Evolutionary conservation across 2,329 filamentous ascomycete species (phyloP).

Genomic region (Tolypocladium paradoxum): DNA sequence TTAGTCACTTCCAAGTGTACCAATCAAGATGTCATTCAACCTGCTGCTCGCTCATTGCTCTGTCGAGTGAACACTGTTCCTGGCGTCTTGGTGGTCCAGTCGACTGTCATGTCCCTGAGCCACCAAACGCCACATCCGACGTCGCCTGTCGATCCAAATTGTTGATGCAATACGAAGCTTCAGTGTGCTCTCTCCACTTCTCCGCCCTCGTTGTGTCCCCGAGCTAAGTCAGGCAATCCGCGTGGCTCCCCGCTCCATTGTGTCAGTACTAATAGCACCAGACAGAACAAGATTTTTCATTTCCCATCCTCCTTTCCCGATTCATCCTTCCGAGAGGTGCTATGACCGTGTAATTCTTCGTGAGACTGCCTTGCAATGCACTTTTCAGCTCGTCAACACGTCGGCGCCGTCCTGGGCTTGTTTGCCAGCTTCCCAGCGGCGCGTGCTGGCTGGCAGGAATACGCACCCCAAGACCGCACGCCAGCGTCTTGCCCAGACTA

Average conservation of each 20-base stretch:
- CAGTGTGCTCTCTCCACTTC: too few relatives aligned
- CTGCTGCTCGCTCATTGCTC: too few relatives aligned
- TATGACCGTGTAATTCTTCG: too few relatives aligned
- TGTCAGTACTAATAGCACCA: neutral
- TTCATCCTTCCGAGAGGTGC: too few relatives aligned
- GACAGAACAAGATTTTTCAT: too few relatives aligned
- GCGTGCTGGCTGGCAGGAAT: neutral
- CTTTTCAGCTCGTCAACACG: neutral
- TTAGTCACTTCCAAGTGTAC: too few relatives aligned
- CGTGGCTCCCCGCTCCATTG: neutral
- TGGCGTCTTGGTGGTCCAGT: neutral
- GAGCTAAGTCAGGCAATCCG: neutral
- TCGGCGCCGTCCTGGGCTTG: neutral
- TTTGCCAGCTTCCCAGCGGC: neutral
- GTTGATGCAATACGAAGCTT: neutral
- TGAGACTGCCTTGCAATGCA: neutral
- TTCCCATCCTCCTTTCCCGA: too few relatives aligned
- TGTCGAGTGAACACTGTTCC: too few relatives aligned
- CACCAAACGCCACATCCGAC: neutral
- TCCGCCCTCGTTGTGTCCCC: too few relatives aligned
- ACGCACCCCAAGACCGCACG: conserved; percentile 3
- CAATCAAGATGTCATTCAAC: too few relatives aligned
- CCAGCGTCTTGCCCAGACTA: conserved; percentile 14
- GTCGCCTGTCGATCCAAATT: neutral
- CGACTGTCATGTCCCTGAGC: neutral